Evolutionary conservation across 345 rosid species (phyloP), one percentile per base, ranked within the genome.

Genomic region (Pugionium dolabratum): DNA sequence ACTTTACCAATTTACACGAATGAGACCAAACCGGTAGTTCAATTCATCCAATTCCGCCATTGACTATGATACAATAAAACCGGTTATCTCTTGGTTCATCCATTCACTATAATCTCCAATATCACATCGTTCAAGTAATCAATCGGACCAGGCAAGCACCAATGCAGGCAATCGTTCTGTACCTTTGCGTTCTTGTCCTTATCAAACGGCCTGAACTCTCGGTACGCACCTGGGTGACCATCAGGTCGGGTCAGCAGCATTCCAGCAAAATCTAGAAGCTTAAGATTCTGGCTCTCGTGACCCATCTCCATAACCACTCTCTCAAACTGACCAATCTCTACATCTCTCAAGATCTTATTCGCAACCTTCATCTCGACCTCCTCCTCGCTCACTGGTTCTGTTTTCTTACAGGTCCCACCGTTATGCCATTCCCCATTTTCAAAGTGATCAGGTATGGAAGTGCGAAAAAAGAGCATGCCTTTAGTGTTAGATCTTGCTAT

Each of bases 71-170:
- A 42, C 59, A 35, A 58, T 49, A 7, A 36, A 25, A 66, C 48
- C 10, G 54, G 66, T 44, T 51, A 29, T 45, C 45, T 51, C 39
- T 55, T 64, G 59, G 68, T 49, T 74, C 75, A 68, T 31, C 75
- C 71, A 55, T 84, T 80, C 30, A 74, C 75, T 27, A 80, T 71
- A 80, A 86, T 77, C 76, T 91, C 90, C 91, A 95, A 84, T 32
- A 91, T 89, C 59, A 95, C 81, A 66, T 89, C 95, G 69, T 86
- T 95, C 80, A 87, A 82, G 47, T 73, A 50, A 75, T 95, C 99
- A 1, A 91, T 83, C 3, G 99, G 96, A 48, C 99, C 99, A 2
- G 99, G 99, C 64, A 95, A 78, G 82, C 99, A 95, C 97, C 99
- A 95, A 68, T 91, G 99, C 64, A 95, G 67, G 67, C 97, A 95